These are phyloP conservation scores for Hypoxylon lienhwacheense DNA, from an alignment of 495 filamentous ascomycete species.

Conservation along the genomic window DNA sequence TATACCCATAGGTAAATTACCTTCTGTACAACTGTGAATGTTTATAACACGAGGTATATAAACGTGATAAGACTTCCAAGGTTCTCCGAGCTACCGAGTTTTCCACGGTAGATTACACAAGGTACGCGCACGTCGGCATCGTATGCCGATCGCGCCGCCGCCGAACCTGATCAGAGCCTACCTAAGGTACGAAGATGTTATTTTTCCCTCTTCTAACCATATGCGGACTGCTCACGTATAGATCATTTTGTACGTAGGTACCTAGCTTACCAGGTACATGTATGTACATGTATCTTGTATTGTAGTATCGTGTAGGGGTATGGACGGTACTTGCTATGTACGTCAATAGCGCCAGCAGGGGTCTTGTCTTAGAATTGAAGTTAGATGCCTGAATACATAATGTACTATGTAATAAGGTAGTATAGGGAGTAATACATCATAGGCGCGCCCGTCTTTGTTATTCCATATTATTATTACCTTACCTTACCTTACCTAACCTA, in stretches of 20 bases:
- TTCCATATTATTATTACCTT: too few species aligned
- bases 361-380: conserved; percentile 4
- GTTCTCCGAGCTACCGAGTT: too few species aligned
- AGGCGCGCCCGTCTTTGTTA: conserved; percentile 20
- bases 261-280: neutral
- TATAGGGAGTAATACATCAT: conserved; percentile 31
- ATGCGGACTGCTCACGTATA: too few species aligned
- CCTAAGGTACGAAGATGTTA: neutral
- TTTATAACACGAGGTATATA: neutral
- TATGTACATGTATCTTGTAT: neutral
- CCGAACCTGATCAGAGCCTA: neutral
- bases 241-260: neutral
- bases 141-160: conserved; percentile 9
- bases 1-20: too few species aligned
- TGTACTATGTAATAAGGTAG: too few species aligned
- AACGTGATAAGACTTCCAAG: too few species aligned
- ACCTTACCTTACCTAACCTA: too few species aligned
- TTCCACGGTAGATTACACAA: neutral
- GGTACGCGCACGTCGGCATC: neutral
- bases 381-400: too few species aligned
- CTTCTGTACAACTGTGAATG: neutral
- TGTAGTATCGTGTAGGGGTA: conserved; percentile 4
- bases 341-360: conserved; percentile 3
- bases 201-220: too few species aligned
- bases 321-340: too few species aligned